Evolutionary conservation across 2,329 filamentous ascomycete genomes (phyloP).

Genomic region (Penicillium palitans): DNA sequence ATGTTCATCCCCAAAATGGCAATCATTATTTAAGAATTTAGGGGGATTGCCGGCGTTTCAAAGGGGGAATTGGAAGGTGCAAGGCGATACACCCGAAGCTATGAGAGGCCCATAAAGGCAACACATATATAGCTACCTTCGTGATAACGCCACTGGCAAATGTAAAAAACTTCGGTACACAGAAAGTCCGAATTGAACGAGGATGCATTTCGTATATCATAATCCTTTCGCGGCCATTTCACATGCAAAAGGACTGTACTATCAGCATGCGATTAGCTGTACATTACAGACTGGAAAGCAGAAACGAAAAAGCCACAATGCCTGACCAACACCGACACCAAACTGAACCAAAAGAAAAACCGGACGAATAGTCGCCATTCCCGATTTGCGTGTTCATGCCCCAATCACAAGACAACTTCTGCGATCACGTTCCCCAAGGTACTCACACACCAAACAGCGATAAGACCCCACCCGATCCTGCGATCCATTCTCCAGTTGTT

Average conservation of each 20-base stretch:
- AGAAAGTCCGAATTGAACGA: not conserved
- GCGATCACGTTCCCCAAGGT: slow-evolving; percentile 79
- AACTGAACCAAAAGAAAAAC: not conserved
- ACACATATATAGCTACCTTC: not conserved
- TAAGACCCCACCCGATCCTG: slow-evolving; percentile 76
- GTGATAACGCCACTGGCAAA: not conserved
- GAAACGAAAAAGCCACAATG: no score
- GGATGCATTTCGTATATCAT: slow-evolving; percentile 6
- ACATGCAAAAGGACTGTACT: not conserved
- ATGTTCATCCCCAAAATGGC: no score
- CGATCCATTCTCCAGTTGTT: slow-evolving; percentile 85
- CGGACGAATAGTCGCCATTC: not conserved
- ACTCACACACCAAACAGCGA: slow-evolving; percentile 76
- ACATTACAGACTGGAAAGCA: not conserved
- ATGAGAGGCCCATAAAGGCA: not conserved
- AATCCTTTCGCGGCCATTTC: not conserved
- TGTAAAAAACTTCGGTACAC: not conserved
- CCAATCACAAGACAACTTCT: slow-evolving; percentile 56
- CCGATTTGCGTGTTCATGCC: not conserved
- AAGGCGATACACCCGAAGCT: not conserved
- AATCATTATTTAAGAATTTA: not conserved
- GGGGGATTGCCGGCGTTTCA: not conserved
- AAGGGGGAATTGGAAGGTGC: not conserved
- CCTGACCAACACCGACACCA: not conserved
- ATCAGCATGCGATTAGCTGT: not conserved